phyloP scores from a whole-genome alignment of 2,329 filamentous ascomycete genomes.

The Trichoderma sp. region DNA sequence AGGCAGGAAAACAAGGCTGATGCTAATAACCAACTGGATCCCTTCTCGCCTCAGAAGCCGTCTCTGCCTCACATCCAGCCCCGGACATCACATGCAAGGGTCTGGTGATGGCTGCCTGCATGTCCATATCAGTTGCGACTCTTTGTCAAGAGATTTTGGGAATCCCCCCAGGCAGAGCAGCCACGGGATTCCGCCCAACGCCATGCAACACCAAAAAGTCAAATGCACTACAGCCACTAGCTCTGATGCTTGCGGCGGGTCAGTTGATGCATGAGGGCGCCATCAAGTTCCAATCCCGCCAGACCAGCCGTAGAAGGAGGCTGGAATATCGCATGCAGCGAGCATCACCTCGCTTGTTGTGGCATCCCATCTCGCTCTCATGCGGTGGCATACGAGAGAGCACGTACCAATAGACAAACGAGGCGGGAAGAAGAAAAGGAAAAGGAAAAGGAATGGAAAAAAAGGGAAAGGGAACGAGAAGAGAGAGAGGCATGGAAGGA shows the following conservation, averaged over 20 bases:
- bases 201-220: not conserved
- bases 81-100: conserved; percentile 7
- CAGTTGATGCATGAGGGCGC: conserved; percentile 15
- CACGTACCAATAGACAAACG: not conserved
- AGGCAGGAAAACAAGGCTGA: not conserved
- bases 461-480: not conserved
- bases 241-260: conserved; percentile 13
- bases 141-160: not conserved
- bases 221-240: conserved; percentile 16
- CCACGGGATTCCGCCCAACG: conserved; percentile 2
- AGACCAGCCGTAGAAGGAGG: not conserved
- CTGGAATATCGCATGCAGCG: not conserved
- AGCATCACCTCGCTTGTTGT: not conserved
- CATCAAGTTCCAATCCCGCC: conserved; percentile 1
- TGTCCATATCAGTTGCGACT: not conserved
- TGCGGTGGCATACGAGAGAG: conserved; percentile 7
- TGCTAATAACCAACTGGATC: not conserved
- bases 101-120: conserved; percentile 12
- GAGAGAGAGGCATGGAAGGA: not conserved
- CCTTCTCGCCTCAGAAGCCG: not conserved
- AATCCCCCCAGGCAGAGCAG: not conserved
- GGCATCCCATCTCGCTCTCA: conserved; percentile 10
- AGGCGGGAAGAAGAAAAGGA: not conserved
- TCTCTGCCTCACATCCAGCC: not conserved
- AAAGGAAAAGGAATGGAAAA: not conserved